Base-by-base conservation (phyloP, 2,329 filamentous ascomycete species). In the Calonectria fujianensis region DNA sequence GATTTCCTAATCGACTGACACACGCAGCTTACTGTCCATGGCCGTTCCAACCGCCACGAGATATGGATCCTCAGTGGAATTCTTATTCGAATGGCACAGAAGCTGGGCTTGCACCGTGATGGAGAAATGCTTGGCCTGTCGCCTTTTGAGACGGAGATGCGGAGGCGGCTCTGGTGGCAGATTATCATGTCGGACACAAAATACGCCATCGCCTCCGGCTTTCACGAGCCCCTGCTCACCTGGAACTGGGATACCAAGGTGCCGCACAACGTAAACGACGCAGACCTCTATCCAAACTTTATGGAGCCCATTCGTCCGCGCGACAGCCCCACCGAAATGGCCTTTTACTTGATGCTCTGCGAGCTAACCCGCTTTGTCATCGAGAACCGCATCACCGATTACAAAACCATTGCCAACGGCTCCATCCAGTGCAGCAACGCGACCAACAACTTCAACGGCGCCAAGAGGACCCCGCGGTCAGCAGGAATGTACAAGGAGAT, bases 171-270 rank as follows among this genome's bases (percentile, higher is more conserved):
- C n/a, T 73, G 71, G 71, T 73, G 71, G 71, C 71, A 73, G 20
- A 73, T 73, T 32, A 63, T 73, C 66, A 69, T 73, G 65, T 54
- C 66, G 39, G 71, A 73, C 57, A 73, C 71, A 1, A 69, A 73
- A 39, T 54, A 69, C n/a, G 71, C 71, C 48, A 73, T 73, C 2
- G 71, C 71, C 27, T 73, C 71, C 4, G 71, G 71, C 48, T 73
- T 73, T 11, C 71, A 70, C n/a, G 71, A 69, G 16, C 71, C 71
- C 37, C 48, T 73, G 16, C 57, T 73, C 16, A 73, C 71, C 31
- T 73, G 71, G 71, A 54, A 65, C 37, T 73, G 66, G 66, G 71
- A 73, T 20, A 73, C 71, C 16, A 63, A 64, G 39, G 31, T 73
- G 2, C 71, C 71, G 6, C 71, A 73, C 50, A 73, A 73, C 27